These are phyloP conservation scores for Parafenestella ontariensis DNA, from an alignment of 2,329 filamentous ascomycete species.

Conservation along the genomic window DNA sequence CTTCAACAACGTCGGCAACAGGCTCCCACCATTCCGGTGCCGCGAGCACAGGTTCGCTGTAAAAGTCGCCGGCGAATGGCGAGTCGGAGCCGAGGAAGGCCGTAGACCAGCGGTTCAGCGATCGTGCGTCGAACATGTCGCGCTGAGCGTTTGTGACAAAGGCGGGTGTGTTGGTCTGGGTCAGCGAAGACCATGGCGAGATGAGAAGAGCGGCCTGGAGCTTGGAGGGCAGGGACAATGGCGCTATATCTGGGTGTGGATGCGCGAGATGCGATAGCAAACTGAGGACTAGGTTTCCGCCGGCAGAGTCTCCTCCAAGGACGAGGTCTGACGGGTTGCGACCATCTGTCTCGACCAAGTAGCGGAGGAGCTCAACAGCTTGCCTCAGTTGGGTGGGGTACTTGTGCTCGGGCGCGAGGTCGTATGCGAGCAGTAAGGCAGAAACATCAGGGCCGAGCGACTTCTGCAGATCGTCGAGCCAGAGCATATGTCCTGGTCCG, in stretches of 20 bases:
- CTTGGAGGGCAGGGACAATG: constrained; percentile 50
- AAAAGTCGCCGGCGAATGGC: constrained; percentile 59
- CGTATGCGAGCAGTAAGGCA: constrained; percentile 64
- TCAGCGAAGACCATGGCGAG: constrained; percentile 65
- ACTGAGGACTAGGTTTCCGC: constrained; percentile 57
- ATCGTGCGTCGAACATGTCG: constrained; percentile 56
- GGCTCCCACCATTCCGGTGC: constrained; percentile 61
- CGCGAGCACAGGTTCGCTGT: constrained; percentile 61
- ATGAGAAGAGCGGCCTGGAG: constrained; percentile 62
- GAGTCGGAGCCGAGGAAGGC: constrained; percentile 55
- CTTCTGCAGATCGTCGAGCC: constrained; percentile 54
- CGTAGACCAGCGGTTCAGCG: constrained; percentile 55
- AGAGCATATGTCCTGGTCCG: constrained; percentile 57
- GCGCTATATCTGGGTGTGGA: constrained; percentile 61
- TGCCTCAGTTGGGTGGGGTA: constrained; percentile 60
- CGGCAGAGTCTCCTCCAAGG: constrained; percentile 62
- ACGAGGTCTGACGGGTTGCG: constrained; percentile 52
- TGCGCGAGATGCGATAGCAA: constrained; percentile 62
- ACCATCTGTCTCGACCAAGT: constrained; percentile 49
- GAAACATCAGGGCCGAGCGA: constrained; percentile 57
- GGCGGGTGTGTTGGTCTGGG: constrained; percentile 51
- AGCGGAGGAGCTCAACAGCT: constrained; percentile 53
- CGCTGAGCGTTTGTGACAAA: constrained; percentile 57
- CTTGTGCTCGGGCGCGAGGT: constrained; percentile 57
- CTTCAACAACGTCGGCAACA: constrained; percentile 53